Evolutionary conservation across 169 alveolate species (phyloP), one percentile per base, ranked within the genome.

Genomic region (Theileria orientalis): DNA sequence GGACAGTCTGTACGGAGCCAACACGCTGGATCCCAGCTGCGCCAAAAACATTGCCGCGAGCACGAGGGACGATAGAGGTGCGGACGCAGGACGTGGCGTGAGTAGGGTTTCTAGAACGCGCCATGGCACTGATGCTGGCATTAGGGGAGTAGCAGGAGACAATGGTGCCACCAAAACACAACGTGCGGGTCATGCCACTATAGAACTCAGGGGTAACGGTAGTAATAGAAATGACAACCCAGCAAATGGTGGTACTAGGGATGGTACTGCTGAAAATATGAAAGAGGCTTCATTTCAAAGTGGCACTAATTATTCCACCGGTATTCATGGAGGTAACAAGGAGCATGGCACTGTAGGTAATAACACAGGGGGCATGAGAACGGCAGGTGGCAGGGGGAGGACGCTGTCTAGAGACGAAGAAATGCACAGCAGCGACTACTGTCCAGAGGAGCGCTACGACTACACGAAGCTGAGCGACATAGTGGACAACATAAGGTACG

Each of bases 381-480:
- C n/a, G n/a, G n/a, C n/a, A n/a, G n/a, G n/a, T n/a, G n/a, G n/a
- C n/a, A n/a, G n/a, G n/a, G n/a, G n/a, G n/a, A n/a, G n/a, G n/a
- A n/a, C n/a, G n/a, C n/a, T n/a, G n/a, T n/a, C n/a, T n/a, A n/a
- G n/a, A n/a, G n/a, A n/a, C n/a, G n/a, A n/a, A n/a, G n/a, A n/a
- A n/a, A n/a, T n/a, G n/a, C n/a, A n/a, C n/a, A n/a, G n/a, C n/a
- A n/a, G n/a, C n/a, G n/a, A n/a, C n/a, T n/a, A n/a, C n/a, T n/a
- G n/a, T n/a, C n/a, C n/a, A n/a, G 25, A 51, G 61, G 61, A 66
- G 37, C 56, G 56, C 64, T 93, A 85, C 68, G 96, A 93, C 56
- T 90, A 90, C 23, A 86, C 94, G 25, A 87, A 87, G 77, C 76
- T 93, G 7, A 92, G 95, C 14, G 97, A 93, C 27, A 83, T 93